Conservation (phyloP, 768 basidiomycete species). For the Termitomyces sp. region DNA sequence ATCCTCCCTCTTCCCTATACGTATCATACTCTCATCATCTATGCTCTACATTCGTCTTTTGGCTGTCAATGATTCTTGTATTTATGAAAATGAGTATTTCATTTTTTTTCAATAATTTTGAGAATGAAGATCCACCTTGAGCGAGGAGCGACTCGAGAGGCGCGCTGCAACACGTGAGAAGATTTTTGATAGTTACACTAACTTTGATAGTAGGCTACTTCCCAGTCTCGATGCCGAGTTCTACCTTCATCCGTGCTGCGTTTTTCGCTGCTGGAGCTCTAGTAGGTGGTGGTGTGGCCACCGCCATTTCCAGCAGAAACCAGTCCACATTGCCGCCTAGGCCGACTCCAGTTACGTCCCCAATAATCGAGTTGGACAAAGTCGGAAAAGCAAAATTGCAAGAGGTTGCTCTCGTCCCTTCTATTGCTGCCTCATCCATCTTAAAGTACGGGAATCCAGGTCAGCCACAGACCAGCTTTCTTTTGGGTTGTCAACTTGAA, state of each 20-base stretch:
- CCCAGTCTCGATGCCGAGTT: conserved; percentile 23
- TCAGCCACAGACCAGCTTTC: conserved; percentile 27
- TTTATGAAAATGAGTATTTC: conserved; percentile 18
- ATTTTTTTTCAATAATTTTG: neutral
- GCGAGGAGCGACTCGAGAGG: too few species aligned
- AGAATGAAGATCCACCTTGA: neutral
- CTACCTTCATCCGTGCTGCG: conserved; percentile 56
- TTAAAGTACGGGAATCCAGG: conserved; percentile 85
- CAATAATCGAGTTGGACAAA: conserved; percentile 45
- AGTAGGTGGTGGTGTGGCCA: conserved; percentile 73
- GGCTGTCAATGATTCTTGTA: conserved; percentile 19
- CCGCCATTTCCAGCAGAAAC: conserved; percentile 38
- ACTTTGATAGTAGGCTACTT: too few species aligned
- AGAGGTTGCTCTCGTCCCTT: conserved; percentile 28
- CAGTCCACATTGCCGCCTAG: conserved; percentile 10
- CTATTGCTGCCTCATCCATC: conserved; percentile 30
- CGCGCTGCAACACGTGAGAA: neutral
- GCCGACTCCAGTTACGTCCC: conserved; percentile 13
- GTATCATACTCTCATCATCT: conserved; percentile 32
- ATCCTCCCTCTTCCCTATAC: conserved; percentile 22
- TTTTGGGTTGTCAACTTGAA: conserved; percentile 3
- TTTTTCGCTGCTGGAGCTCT: conserved; percentile 82
- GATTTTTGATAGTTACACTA: neutral
- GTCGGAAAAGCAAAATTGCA: conserved; percentile 42
- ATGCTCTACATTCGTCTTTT: conserved; percentile 22